Conservation (phyloP, 1,284 basidiomycete species). For the Pholiota adiposa region DNA sequence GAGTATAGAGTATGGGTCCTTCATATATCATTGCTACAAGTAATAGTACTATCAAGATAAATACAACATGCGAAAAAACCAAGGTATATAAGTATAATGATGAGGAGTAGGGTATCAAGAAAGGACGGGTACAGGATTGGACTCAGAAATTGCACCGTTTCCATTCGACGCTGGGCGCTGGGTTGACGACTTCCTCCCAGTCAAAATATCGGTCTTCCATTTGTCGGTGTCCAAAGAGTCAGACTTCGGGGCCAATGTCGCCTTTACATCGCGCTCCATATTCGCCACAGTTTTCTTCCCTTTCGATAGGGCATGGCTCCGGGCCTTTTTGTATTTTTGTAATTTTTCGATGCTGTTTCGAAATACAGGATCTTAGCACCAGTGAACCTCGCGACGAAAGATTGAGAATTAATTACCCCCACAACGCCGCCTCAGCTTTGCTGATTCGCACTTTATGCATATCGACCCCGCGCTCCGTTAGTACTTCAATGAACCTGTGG, state of each 20-base stretch:
- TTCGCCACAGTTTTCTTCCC: slow-evolving; percentile 35
- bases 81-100: neutral
- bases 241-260: neutral
- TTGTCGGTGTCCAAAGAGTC: neutral
- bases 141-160: neutral
- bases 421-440: slow-evolving; percentile 61
- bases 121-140: neutral
- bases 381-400: neutral
- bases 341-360: slow-evolving; percentile 53
- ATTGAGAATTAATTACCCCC: slow-evolving; percentile 46
- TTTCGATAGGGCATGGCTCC: slow-evolving; percentile 30
- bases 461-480: slow-evolving; percentile 64
- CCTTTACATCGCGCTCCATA: slow-evolving; percentile 23
- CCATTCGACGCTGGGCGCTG: neutral
- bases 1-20: too few species aligned
- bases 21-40: too few species aligned
- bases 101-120: neutral
- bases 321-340: slow-evolving; percentile 46
- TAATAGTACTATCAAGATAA: too few species aligned
- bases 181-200: slow-evolving; percentile 20
- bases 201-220: slow-evolving; percentile 34
- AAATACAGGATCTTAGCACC: neutral
- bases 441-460: slow-evolving; percentile 64
- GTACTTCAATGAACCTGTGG: slow-evolving; percentile 59
- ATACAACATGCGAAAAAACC: too few species aligned